Conservation (phyloP, 495 filamentous ascomycete genomes). For the Penicillium lagena region DNA sequence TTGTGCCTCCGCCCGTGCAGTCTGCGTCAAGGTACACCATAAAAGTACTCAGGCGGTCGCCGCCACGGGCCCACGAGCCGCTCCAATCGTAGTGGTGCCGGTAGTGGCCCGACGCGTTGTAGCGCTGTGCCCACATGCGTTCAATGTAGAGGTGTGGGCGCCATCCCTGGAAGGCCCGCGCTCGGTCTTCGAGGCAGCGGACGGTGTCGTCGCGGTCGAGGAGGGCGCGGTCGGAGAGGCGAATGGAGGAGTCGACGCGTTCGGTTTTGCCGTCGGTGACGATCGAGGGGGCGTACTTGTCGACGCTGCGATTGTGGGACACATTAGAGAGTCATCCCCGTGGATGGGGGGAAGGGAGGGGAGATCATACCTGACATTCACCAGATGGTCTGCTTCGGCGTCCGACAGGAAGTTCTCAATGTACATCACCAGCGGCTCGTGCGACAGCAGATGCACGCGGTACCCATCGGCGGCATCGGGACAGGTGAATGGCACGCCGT, state of each 20-base stretch:
- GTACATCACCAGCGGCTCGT: constrained; percentile 49
- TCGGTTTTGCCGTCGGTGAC: constrained; percentile 43
- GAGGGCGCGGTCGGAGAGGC: constrained; percentile 52
- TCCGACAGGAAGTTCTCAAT: constrained; percentile 47
- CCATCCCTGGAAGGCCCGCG: constrained; percentile 67
- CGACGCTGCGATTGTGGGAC: constrained; percentile 19
- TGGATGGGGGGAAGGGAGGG: background rate
- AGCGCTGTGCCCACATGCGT: constrained; percentile 54
- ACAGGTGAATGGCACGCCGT: constrained; percentile 21
- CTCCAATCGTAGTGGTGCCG: constrained; percentile 55
- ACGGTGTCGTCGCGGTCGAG: constrained; percentile 53
- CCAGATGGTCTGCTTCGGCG: constrained; percentile 42
- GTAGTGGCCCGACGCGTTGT: constrained; percentile 53
- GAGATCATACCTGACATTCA: constrained; percentile 39
- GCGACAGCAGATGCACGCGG: constrained; percentile 37
- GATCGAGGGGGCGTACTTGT: constrained; percentile 48
- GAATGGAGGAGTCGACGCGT: constrained; percentile 38
- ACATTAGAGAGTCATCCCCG: background rate
- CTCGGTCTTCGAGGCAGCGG: constrained; percentile 63
- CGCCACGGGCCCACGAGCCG: constrained; percentile 30
- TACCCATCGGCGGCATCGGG: constrained; percentile 22
- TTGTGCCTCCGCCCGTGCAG: constrained; percentile 56
- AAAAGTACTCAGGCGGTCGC: constrained; percentile 48
- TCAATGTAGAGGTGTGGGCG: constrained; percentile 52
- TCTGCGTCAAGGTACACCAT: constrained; percentile 58